A percentile compares a stretch with the other conserved stretches of the same genome.
Conservation (phyloP, 2,329 filamentous ascomycete genomes). For the Aphanoascus verrucosus region DNA sequence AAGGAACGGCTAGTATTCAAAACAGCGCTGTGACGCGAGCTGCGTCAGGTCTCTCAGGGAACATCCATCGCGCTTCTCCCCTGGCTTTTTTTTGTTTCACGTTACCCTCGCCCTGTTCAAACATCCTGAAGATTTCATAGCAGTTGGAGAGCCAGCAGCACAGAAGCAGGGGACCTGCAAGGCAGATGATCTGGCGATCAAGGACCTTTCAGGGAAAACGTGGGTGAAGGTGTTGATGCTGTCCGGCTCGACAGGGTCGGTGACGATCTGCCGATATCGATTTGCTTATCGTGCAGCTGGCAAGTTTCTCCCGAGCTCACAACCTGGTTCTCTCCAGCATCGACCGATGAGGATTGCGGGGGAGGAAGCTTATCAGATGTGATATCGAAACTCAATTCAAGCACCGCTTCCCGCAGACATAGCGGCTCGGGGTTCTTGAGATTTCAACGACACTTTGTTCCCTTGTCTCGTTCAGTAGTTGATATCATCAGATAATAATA, state of each 20-base stretch:
- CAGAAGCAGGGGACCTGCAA: neutral
- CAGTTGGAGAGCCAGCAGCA: too few relatives aligned
- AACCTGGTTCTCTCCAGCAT: neutral
- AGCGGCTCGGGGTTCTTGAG: too few relatives aligned
- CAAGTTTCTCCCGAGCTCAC: slow-evolving; percentile 2
- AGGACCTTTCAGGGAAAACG: slow-evolving; percentile 4
- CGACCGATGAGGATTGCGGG: neutral
- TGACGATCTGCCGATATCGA: slow-evolving; percentile 11
- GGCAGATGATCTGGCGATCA: slow-evolving; percentile 6
- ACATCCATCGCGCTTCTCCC: neutral
- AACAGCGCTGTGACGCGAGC: neutral
- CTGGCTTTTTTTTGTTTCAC: neutral
- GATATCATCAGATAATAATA: too few relatives aligned
- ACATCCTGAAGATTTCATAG: neutral
- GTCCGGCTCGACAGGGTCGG: slow-evolving; percentile 12
- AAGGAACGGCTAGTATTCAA: neutral
- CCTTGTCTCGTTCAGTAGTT: too few relatives aligned
- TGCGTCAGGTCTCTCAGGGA: neutral
- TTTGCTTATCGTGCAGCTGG: slow-evolving; percentile 11
- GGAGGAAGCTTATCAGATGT: neutral
- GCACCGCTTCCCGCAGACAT: too few relatives aligned
- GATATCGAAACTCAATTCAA: neutral
- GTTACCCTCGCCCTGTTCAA: neutral
- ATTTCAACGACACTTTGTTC: too few relatives aligned
- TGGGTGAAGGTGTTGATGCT: slow-evolving; percentile 6